Conservation (phyloP, 2,329 filamentous ascomycete species). For the Penicillium sp. region DNA sequence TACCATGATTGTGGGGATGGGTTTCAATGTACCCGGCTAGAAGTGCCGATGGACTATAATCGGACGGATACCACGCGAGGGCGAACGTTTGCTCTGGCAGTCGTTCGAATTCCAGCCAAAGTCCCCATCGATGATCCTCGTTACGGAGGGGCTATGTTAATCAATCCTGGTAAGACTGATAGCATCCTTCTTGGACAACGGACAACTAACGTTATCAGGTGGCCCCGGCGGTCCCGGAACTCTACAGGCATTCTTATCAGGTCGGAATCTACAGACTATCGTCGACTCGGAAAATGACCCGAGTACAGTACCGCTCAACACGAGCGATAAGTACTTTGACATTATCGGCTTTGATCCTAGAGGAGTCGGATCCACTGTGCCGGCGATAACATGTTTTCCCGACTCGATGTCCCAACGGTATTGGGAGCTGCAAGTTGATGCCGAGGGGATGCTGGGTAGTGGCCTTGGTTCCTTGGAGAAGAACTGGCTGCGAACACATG, state of each 20-base stretch:
- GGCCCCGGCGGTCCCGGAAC: conserved; percentile 53
- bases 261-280: conserved; percentile 43
- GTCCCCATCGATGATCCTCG: conserved; percentile 46
- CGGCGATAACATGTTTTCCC: conserved; percentile 47
- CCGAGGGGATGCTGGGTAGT: conserved; percentile 43
- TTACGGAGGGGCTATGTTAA: conserved; percentile 53
- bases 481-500: conserved; percentile 40
- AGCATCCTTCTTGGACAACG: not conserved
- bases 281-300: conserved; percentile 40
- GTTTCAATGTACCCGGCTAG: conserved; percentile 54
- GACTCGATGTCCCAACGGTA: conserved; percentile 33
- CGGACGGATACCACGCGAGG: conserved; percentile 35
- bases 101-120: conserved; percentile 53
- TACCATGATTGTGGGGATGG: conserved; percentile 50
- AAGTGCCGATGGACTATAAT: conserved; percentile 55
- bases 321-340: conserved; percentile 40
- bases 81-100: conserved; percentile 47
- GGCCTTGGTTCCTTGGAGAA: conserved; percentile 33
- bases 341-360: conserved; percentile 52
- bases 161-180: conserved; percentile 48
- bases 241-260: conserved; percentile 36
- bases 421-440: conserved; percentile 41
- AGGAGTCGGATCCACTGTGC: conserved; percentile 48
- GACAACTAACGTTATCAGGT: conserved; percentile 27
- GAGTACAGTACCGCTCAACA: not conserved